Conservation (phyloP, 768 basidiomycete genomes). For the Boletus pseudopeckii region DNA sequence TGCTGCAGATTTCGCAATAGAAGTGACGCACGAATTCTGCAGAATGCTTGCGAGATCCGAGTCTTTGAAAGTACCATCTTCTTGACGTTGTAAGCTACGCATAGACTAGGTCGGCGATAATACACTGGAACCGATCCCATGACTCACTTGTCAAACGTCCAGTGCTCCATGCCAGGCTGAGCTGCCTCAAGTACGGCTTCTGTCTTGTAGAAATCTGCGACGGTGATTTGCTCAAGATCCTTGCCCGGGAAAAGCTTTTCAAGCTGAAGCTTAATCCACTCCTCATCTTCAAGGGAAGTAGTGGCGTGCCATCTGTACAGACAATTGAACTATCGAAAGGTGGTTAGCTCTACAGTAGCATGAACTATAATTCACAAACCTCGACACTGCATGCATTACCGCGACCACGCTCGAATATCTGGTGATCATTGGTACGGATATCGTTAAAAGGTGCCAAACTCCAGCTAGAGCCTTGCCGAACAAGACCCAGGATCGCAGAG, state of each 20-base stretch:
- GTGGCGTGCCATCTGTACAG: conserved; percentile 86
- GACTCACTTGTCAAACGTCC: conserved; percentile 64
- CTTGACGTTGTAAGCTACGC: conserved; percentile 56
- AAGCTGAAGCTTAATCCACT: conserved; percentile 59
- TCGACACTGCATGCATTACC: conserved; percentile 84
- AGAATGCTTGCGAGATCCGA: conserved; percentile 64
- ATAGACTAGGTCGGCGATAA: conserved; percentile 1
- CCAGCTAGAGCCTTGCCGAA: conserved; percentile 74
- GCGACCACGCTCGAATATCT: conserved; percentile 71
- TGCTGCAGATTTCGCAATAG: background rate
- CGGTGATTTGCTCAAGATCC: conserved; percentile 43
- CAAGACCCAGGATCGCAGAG: conserved; percentile 73
- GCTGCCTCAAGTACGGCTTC: conserved; percentile 36
- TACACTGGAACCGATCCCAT: background rate
- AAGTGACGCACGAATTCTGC: conserved; percentile 57
- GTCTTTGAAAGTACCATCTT: conserved; percentile 60
- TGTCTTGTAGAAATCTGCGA: conserved; percentile 49
- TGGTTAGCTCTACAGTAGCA: background rate
- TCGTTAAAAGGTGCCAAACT: conserved; percentile 73
- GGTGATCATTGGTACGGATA: conserved; percentile 59
- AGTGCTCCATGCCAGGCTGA: conserved; percentile 51
- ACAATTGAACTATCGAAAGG: conserved; percentile 65
- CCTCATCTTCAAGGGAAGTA: conserved; percentile 65
- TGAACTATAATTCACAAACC: conserved; percentile 35
- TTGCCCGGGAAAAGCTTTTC: conserved; percentile 51